Evolutionary conservation across 1,284 basidiomycete species (phyloP).

Genomic region (Tetrapyrgos nigripes): DNA sequence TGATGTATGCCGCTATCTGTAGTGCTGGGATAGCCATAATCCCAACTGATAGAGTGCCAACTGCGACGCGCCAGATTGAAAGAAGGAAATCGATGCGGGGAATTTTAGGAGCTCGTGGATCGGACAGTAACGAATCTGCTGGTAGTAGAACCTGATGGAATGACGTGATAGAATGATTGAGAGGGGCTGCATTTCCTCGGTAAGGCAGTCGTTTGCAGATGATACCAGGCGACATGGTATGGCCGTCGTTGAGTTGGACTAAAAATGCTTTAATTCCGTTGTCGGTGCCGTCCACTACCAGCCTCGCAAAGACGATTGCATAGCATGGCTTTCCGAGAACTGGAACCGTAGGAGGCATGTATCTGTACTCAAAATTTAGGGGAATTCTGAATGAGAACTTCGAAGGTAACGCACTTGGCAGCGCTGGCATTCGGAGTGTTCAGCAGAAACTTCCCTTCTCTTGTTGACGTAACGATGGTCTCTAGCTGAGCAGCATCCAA

Average conservation of each 20-base stretch:
- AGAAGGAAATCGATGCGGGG: conserved; percentile 42
- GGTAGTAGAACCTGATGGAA: conserved; percentile 42
- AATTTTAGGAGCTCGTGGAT: no score
- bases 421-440: conserved; percentile 17
- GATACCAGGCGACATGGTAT: conserved; percentile 31
- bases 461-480: conserved; percentile 42
- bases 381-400: no score
- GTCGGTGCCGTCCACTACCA: conserved; percentile 29
- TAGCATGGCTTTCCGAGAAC: conserved; percentile 35
- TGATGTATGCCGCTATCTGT: conserved; percentile 39
- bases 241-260: conserved; percentile 32
- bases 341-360: conserved; percentile 53
- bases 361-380: no score
- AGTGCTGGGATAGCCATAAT: conserved; percentile 39
- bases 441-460: no score
- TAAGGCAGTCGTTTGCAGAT: conserved; percentile 31
- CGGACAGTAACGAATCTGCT: conserved; percentile 34
- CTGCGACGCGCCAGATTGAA: conserved; percentile 42
- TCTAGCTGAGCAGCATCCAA: conserved; percentile 44
- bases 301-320: conserved; percentile 33
- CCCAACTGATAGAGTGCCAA: conserved; percentile 44
- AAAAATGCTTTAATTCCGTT: conserved; percentile 31
- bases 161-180: conserved; percentile 44
- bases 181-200: conserved; percentile 36
- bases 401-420: conserved; percentile 24